phyloP scores from a whole-genome alignment of 2,329 filamentous ascomycete genomes.

The Cladosporium oxysporum region DNA sequence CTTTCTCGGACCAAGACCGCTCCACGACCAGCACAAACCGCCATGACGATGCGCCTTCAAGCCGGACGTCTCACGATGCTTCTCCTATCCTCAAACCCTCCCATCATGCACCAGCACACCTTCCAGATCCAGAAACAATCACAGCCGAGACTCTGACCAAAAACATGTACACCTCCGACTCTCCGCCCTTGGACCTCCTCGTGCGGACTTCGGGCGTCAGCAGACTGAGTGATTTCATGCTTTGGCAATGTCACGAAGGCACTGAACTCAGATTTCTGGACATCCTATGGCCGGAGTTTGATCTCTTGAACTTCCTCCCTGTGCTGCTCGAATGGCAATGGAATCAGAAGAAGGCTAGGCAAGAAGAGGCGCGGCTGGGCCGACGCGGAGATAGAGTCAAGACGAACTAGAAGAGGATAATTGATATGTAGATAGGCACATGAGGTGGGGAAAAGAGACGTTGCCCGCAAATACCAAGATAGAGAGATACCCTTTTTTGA shows the following conservation, averaged over 20 bases:
- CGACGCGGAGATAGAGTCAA: slow-evolving; percentile 1
- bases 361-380: slow-evolving; percentile 17
- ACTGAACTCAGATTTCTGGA: slow-evolving; percentile 92
- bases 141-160: slow-evolving; percentile 77
- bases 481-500: slow-evolving; percentile 19
- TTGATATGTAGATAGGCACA: background rate
- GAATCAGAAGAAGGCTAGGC: slow-evolving; percentile 44
- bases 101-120: slow-evolving; percentile 11
- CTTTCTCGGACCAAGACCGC: slow-evolving; percentile 24
- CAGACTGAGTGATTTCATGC: slow-evolving; percentile 94
- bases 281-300: slow-evolving; percentile 94
- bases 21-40: slow-evolving; percentile 17
- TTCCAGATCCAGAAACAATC: slow-evolving; percentile 83
- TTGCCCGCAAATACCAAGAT: background rate
- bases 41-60: slow-evolving; percentile 21
- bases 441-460: background rate
- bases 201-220: slow-evolving; percentile 91
- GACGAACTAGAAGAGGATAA: background rate
- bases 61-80: slow-evolving; percentile 33
- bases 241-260: slow-evolving; percentile 94
- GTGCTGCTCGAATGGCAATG: slow-evolving; percentile 89
- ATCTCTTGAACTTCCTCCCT: slow-evolving; percentile 88
- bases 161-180: slow-evolving; percentile 84
- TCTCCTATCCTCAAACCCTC: slow-evolving; percentile 16
- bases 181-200: slow-evolving; percentile 86